Base-by-base conservation (phyloP, 768 basidiomycete species). In the Boletus barrowsii region DNA sequence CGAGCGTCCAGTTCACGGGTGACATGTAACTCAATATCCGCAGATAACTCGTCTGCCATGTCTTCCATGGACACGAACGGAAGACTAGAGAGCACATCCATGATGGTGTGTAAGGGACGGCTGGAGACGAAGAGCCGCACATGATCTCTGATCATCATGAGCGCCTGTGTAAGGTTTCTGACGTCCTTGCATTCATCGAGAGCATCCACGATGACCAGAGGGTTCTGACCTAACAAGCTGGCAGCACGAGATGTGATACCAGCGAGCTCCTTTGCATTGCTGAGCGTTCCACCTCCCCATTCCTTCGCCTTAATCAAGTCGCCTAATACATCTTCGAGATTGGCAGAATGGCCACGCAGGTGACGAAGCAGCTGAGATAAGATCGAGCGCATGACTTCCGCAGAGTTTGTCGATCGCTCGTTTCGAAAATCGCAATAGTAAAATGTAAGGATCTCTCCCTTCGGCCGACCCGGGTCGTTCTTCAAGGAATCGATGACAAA, bases 101-200 rank as follows among this genome's bases (percentile, higher is more conserved):
- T 3, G 43, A 56, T 49, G 11, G 4, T 1, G 5, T 49, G 32
- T 18, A 35, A 9, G 14, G 52, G 52, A 7, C 46, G 46, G 20
- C 52, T 53, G 10, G 46, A 42, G 13, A 53, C 46, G 10, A 53
- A 53, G 39, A 53, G 52, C 4, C 10, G 52, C 11, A 53, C 46
- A 9, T 20, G 3, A 10, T n/a, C n/a, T 8, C 9, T 55, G 43
- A 55, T 15, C n/a, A 26, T 20, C 29, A 41, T 45, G 17, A 55
- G 54, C 33, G 48, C 42, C 42, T 41, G 36, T 3, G 51, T 14
- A 0, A 55, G 49, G 4, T 15, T n/a, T 10, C 11, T 20, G 15
- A 46, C 17, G 11, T 55, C 44, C 4, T 42, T 35, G 32, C 50
- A 55, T 30, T 55, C 54, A 8, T 55, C 54, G 13, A 55, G 54